Conservation (phyloP, 2,329 filamentous ascomycete species). For the Rugonectria rugulosa region DNA sequence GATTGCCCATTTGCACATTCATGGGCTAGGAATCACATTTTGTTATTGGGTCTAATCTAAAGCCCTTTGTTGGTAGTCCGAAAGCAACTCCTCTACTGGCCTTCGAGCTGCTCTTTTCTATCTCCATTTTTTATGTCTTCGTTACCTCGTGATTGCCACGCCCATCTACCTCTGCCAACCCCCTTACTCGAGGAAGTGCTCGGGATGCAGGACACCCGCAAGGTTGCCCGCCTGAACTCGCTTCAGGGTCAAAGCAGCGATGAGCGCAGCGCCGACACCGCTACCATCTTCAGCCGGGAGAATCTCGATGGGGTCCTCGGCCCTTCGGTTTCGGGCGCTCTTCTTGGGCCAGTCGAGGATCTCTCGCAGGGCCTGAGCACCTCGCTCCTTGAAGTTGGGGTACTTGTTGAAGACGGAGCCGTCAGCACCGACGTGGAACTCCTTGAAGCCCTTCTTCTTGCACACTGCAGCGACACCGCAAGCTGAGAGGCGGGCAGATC, state of each 20-base stretch:
- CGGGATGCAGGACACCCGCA: constrained; percentile 69
- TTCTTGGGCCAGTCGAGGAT: constrained; percentile 92
- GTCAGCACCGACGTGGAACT: constrained; percentile 94
- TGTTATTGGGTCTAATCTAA: constrained; percentile 11
- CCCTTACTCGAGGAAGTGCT: constrained; percentile 62
- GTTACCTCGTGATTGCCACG: constrained; percentile 24
- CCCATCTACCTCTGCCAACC: constrained; percentile 14
- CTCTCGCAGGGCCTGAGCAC: constrained; percentile 88
- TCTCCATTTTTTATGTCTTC: constrained; percentile 30
- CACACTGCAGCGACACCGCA: constrained; percentile 96
- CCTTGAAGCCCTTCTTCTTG: constrained; percentile 90
- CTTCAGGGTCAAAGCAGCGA: constrained; percentile 77
- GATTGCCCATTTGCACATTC: constrained; percentile 77
- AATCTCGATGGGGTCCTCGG: constrained; percentile 88
- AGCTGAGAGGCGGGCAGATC: constrained; percentile 88
- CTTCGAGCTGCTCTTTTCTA: constrained; percentile 21
- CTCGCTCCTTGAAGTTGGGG: constrained; percentile 94
- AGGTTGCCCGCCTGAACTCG: constrained; percentile 69
- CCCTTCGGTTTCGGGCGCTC: constrained; percentile 65
- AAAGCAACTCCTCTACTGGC: constrained; percentile 8
- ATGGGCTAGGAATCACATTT: constrained; percentile 59
- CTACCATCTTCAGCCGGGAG: constrained; percentile 93
- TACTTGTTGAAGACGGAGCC: constrained; percentile 99
- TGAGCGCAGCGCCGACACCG: constrained; percentile 95
- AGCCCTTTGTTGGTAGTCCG: constrained; percentile 14